A percentile compares a stretch with the other conserved stretches of the same genome.
These are phyloP conservation scores for Pseudohyphozyma bogoriensis DNA, from an alignment of 768 basidiomycete species.

Conservation along the genomic window DNA sequence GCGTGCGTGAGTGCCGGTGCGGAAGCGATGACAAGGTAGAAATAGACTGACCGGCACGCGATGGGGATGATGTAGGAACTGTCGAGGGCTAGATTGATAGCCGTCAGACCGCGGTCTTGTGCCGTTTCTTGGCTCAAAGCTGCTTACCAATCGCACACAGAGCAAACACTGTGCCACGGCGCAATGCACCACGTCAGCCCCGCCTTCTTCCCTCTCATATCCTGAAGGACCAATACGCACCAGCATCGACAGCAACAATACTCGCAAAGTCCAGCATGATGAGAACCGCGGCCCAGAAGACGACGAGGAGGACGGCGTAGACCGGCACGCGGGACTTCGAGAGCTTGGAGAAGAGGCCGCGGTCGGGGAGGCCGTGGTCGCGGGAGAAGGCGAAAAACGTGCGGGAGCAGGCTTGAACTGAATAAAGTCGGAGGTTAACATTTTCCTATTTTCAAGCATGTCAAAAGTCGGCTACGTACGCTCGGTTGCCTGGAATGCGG, in stretches of 20 bases:
- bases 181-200: too few species aligned
- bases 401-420: slow-evolving; percentile 70
- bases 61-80: slow-evolving; percentile 6
- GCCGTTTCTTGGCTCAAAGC: too few species aligned
- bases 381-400: slow-evolving; percentile 77
- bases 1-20: slow-evolving; percentile 6
- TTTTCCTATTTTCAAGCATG: background rate
- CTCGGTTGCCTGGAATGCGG: slow-evolving; percentile 63
- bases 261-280: slow-evolving; percentile 21
- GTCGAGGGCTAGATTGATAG: background rate
- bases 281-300: slow-evolving; percentile 25
- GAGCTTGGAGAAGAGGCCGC: slow-evolving; percentile 63
- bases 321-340: slow-evolving; percentile 58
- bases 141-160: slow-evolving; percentile 28
- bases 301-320: slow-evolving; percentile 31
- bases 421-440: too few species aligned
- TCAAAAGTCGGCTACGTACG: slow-evolving; percentile 65
- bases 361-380: slow-evolving; percentile 55
- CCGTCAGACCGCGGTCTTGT: background rate
- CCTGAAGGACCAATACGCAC: background rate
- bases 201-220: background rate
- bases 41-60: slow-evolving; percentile 2
- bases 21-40: background rate
- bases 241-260: slow-evolving; percentile 15
- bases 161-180: slow-evolving; percentile 26